phyloP scores from a whole-genome alignment of 139 green algal genomes.

The Medakamo hakoo region DNA sequence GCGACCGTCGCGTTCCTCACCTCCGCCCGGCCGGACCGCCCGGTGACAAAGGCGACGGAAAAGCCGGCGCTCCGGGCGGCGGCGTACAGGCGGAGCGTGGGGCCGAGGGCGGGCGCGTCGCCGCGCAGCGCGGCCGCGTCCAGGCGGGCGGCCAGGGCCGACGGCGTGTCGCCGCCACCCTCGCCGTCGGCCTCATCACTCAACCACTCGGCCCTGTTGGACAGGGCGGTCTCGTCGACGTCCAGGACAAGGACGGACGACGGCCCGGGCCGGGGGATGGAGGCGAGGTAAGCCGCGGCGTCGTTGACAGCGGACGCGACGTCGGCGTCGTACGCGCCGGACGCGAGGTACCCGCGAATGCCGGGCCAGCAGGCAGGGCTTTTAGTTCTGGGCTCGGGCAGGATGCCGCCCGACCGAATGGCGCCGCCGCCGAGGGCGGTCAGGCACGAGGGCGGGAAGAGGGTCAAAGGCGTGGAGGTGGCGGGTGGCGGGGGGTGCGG shows the following conservation, averaged over 20 bases:
- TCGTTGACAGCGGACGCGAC: neutral
- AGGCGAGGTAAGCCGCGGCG: neutral
- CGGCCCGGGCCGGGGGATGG: too few relatives aligned
- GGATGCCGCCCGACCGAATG: neutral
- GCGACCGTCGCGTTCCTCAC: neutral
- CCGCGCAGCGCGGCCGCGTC: neutral
- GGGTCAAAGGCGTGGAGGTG: neutral
- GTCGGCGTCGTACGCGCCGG: neutral
- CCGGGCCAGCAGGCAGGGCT: neutral
- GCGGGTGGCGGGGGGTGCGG: too few relatives aligned
- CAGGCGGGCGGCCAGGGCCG: neutral
- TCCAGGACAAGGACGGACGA: neutral
- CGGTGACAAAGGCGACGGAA: neutral
- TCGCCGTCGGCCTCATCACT: neutral
- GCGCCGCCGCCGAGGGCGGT: neutral
- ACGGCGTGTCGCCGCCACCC: neutral
- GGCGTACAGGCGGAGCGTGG: neutral
- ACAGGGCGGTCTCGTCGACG: conserved; percentile 16
- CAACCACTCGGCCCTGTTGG: conserved; percentile 10
- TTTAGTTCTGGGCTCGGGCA: neutral
- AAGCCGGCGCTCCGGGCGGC: neutral
- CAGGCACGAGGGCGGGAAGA: neutral
- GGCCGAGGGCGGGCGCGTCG: neutral
- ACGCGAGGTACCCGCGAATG: neutral
- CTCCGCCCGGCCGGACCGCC: too few relatives aligned